A percentile compares a stretch with the other conserved stretches of the same genome.
These are phyloP conservation scores for Ceratobasidium sp. DNA, from an alignment of 1,284 basidiomycete genomes.

Conservation along the genomic window DNA sequence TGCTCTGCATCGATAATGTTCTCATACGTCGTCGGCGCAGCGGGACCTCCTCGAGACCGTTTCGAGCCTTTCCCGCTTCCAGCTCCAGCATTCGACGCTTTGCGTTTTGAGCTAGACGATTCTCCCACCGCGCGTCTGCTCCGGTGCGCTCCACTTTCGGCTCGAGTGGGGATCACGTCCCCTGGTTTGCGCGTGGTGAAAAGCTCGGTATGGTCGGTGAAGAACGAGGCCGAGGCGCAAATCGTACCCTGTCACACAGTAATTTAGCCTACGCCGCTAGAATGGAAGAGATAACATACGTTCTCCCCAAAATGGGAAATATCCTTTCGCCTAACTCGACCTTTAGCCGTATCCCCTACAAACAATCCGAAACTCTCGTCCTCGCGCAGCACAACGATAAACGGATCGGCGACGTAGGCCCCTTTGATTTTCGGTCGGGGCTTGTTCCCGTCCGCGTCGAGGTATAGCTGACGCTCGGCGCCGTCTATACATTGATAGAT, in stretches of 20 bases:
- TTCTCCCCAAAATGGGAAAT: conserved; percentile 44
- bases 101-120: conserved; percentile 34
- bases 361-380: conserved; percentile 88
- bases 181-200: conserved; percentile 54
- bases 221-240: conserved; percentile 83
- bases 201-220: conserved; percentile 76
- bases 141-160: conserved; percentile 6
- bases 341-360: conserved; percentile 80
- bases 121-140: conserved; percentile 18
- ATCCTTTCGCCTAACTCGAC: conserved; percentile 54
- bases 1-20: conserved; percentile 70
- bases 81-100: conserved; percentile 27
- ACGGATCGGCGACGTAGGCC: conserved; percentile 89
- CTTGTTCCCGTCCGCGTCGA: conserved; percentile 78
- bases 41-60: conserved; percentile 17
- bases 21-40: conserved; percentile 72
- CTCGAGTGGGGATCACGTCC: conserved; percentile 5
- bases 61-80: conserved; percentile 35
- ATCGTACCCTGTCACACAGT: conserved; percentile 82
- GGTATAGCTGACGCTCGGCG: conserved; percentile 79
- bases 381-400: conserved; percentile 81
- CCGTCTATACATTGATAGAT: too few relatives aligned
- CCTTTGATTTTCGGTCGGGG: conserved; percentile 79
- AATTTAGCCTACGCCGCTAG: too few relatives aligned
- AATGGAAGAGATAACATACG: background rate